Conservation (phyloP, 345 rosid genomes). For the Eucalyptus sp. region DNA sequence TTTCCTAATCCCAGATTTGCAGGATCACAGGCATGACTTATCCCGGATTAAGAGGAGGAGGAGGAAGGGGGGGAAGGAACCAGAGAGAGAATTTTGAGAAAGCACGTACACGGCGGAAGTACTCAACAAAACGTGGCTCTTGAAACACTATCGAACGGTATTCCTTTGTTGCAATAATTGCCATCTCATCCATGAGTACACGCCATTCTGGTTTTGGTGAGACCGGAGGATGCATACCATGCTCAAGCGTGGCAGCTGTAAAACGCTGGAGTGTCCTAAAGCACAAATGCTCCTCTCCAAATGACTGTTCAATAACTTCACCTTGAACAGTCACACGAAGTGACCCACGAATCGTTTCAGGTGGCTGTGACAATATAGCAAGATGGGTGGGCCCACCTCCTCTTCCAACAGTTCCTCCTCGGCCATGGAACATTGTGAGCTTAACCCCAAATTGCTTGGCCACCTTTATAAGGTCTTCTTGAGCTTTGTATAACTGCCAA, state of each 20-base stretch:
- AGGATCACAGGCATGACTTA: not conserved
- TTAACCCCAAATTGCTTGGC: conserved; percentile 80
- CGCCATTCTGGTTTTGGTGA: conserved; percentile 99
- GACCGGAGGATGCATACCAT: conserved; percentile 89
- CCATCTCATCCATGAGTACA: conserved; percentile 92
- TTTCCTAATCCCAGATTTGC: not conserved
- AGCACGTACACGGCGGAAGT: conserved; percentile 80
- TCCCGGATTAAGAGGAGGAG: not conserved
- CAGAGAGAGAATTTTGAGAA: not conserved
- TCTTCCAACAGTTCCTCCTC: conserved; percentile 97
- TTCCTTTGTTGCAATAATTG: conserved; percentile 66
- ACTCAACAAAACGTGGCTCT: conserved; percentile 90
- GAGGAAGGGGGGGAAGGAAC: not conserved
- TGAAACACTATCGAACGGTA: conserved; percentile 86
- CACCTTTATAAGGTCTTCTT: conserved; percentile 86
- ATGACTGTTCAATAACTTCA: conserved; percentile 88
- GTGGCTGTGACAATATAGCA: conserved; percentile 97
- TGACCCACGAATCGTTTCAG: conserved; percentile 85
- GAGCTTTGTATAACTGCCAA: conserved; percentile 90
- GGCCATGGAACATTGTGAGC: conserved; percentile 95
- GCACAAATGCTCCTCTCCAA: conserved; percentile 90
- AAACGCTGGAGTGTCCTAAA: conserved; percentile 94
- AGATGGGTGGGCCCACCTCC: conserved; percentile 99
- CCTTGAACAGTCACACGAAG: conserved; percentile 95
- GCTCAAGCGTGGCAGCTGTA: conserved; percentile 94